These are phyloP conservation scores for Ochetophila trinervis DNA, from an alignment of 306 rosid species.

Conservation along the genomic window DNA sequence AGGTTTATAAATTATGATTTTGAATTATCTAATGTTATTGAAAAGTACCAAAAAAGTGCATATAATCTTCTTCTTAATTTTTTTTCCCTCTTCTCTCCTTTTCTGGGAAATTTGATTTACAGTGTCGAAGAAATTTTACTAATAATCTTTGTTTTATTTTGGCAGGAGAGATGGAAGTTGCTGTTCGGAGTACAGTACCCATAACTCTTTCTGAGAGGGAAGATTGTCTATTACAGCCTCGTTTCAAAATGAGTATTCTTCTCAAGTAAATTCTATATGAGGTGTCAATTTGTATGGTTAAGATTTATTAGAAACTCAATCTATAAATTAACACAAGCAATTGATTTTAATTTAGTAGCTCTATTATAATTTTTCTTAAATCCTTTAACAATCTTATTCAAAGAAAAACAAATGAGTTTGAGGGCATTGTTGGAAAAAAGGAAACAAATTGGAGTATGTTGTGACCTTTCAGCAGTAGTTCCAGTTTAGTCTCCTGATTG, in stretches of 20 bases:
- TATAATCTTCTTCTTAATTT: neutral
- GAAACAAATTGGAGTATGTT: too few species aligned
- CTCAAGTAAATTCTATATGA: too few species aligned
- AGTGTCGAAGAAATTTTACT: neutral
- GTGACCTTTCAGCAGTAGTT: too few species aligned
- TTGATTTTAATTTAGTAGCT: neutral
- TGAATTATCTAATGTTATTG: slow-evolving; percentile 1
- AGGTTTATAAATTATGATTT: slow-evolving; percentile 1
- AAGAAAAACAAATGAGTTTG: too few species aligned
- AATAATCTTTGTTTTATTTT: slow-evolving; percentile 12
- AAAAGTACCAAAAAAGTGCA: neutral
- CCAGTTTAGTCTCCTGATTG: too few species aligned
- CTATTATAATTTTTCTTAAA: neutral
- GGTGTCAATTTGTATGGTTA: too few species aligned
- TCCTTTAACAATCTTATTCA: too few species aligned
- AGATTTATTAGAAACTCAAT: too few species aligned
- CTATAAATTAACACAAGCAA: neutral
- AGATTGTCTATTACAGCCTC: slow-evolving; percentile 2
- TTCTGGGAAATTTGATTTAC: neutral
- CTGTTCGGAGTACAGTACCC: slow-evolving; percentile 2
- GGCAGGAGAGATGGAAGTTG: slow-evolving; percentile 11
- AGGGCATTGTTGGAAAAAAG: too few species aligned
- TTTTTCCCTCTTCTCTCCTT: neutral
- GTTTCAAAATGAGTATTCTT: slow-evolving; percentile 11
- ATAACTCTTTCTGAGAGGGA: slow-evolving; percentile 1